Base-by-base conservation (phyloP, 371 early-diverging fungal species). In the Actinomortierella ambigua region DNA sequence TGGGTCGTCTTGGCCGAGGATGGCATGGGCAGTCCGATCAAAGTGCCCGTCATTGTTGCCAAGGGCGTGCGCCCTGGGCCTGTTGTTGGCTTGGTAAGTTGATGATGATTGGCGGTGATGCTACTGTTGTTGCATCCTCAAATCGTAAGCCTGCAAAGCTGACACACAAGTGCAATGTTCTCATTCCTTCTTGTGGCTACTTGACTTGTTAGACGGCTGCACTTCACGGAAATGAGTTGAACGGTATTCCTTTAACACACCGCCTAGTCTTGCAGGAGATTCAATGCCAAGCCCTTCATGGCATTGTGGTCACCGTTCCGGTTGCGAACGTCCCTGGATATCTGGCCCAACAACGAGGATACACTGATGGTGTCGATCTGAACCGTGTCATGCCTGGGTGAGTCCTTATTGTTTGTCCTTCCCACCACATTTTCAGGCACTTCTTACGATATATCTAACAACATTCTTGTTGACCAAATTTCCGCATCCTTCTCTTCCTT, bases 191-290 rank as follows among this genome's bases (percentile, higher is more conserved):
- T 44, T 43, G 8, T 24, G 26, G 8, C 46, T 13, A 14, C 20
- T 24, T 28, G 6, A 42, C 27, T 42, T 26, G 40, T 20, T 55
- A 76, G 61, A 90, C 90, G 1, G 89, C 87, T 57, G 96, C 92
- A 1, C 83, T 95, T 15, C 96, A 95, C 67, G 95, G 96, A 55
- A 94, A 95, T 66, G 96, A 95, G 63, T 81, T 95, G 53, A 95
- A 95, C 64, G 96, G 96, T 29, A 93, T 95, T 20, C 94, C 94
- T 7, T 86, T 93, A 65, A 95, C 94, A 40, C 96, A 95, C 69
- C 85, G 92, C 49, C 81, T 87, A 59, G 90, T 93, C 26, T 83
- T 92, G 24, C 83, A 85, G 14, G 95, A 94, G 61, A 86, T 95
- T 28, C 85, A 90, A 54, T 85, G 89, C 20, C 68, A 80, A 50